Conservation (phyloP, 805 yeast species). For the Saccharomycopsis olivae region DNA sequence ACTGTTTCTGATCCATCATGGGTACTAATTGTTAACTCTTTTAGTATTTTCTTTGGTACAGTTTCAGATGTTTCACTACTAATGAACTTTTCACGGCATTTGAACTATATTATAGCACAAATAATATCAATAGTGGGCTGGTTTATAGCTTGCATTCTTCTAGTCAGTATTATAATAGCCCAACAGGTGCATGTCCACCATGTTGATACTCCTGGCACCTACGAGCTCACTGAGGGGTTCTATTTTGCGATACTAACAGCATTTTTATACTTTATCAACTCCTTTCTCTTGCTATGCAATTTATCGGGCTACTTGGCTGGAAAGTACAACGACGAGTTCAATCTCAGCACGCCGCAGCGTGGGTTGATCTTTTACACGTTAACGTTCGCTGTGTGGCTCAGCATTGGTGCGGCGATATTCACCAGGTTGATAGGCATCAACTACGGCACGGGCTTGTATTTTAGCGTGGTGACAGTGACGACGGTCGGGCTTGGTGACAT, state of each 20-base stretch:
- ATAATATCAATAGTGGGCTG: slow-evolving; percentile 52
- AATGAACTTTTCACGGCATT: slow-evolving; percentile 52
- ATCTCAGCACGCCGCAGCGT: slow-evolving; percentile 56
- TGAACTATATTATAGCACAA: slow-evolving; percentile 54
- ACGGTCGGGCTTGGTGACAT: slow-evolving; percentile 81
- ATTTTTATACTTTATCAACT: slow-evolving; percentile 48
- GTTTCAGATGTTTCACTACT: slow-evolving; percentile 59
- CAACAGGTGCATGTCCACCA: slow-evolving; percentile 21
- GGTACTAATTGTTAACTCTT: slow-evolving; percentile 45
- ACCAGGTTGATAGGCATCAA: slow-evolving; percentile 34
- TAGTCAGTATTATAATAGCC: slow-evolving; percentile 37
- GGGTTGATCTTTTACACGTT: slow-evolving; percentile 64
- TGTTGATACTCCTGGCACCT: slow-evolving; percentile 24
- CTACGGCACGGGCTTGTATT: slow-evolving; percentile 64
- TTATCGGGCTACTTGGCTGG: slow-evolving; percentile 47
- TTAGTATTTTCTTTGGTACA: slow-evolving; percentile 56
- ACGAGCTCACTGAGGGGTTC: slow-evolving; percentile 68
- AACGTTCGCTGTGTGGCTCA: slow-evolving; percentile 56
- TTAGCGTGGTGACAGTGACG: slow-evolving; percentile 58
- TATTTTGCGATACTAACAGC: slow-evolving; percentile 71
- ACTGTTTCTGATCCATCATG: slow-evolving; percentile 28
- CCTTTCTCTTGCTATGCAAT: slow-evolving; percentile 42
- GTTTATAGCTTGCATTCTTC: slow-evolving; percentile 44
- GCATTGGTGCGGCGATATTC: slow-evolving; percentile 58
- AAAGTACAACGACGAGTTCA: slow-evolving; percentile 63